Evolutionary conservation across 768 basidiomycete species (phyloP), one percentile per base, ranked within the genome.

Genomic region (Boletales sp.): DNA sequence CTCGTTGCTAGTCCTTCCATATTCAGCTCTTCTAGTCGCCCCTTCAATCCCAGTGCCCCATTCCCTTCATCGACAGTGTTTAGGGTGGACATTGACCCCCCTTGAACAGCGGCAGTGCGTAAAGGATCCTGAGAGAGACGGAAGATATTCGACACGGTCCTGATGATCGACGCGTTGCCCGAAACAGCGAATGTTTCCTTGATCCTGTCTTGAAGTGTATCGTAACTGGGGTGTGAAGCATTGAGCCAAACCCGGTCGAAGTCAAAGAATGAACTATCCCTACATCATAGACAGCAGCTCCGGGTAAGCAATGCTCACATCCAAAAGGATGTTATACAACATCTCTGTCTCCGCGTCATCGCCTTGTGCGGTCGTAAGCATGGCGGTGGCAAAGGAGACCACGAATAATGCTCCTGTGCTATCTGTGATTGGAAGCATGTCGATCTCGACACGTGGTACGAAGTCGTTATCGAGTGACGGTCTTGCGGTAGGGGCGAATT

Each of bases 301-400:
- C 1, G 91, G 91, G 66, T 82, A 86, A 9, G 73, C 67, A 8
- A 70, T 69, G 14, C 83, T 79, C 13, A 91, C 77, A 38, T 91
- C 85, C 29, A 87, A 80, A 29, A 97, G 74, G 30, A 95, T 64
- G 41, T 76, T 76, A 65, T 87, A 94, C 40, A 94, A 66, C 36
- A 94, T 84, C 63, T 90, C 81, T 2, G 84, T 85, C 69, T 97
- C 94, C 2, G 76, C 73, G 55, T 90, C 88, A 54, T 91, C 88
- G 3, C 86, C 83, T 60, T 90, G 84, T 1, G 88, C 84, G 8
- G 81, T 86, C 39, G 73, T 72, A 13, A 94, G 73, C 67, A 94
- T 87, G 1, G 87, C 83, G 3, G 82, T 81, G 35, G 84, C 73
- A 60, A 94, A 87, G 1, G 90, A 86, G 37, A 83, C 78, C 6